Percentiles rank a stretch among this genome's conserved stretches.
Evolutionary conservation across 305 asterid species (phyloP).

Genomic region (Plantago lanceolata): DNA sequence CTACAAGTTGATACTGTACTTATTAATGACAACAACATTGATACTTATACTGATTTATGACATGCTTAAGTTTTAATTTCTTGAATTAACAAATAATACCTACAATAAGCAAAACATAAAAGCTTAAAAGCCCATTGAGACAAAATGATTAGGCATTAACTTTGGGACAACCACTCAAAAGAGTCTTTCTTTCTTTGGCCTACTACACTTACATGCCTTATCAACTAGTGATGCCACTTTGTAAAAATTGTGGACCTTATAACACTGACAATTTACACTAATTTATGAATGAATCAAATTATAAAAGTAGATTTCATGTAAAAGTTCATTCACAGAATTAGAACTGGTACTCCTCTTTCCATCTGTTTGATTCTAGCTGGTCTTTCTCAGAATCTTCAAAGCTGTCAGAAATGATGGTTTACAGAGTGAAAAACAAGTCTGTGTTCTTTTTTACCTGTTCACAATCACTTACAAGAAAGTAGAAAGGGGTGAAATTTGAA

Average conservation of each 20-base stretch:
- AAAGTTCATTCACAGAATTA: slow-evolving; percentile 11
- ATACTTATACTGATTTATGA: too few relatives aligned
- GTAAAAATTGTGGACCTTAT: slow-evolving; percentile 23
- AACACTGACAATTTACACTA: background rate
- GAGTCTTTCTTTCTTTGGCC: slow-evolving; percentile 33
- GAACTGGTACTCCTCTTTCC: background rate
- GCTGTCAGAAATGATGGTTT: slow-evolving; percentile 29
- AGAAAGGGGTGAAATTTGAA: background rate
- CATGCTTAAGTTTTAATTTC: too few relatives aligned
- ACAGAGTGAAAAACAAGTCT: slow-evolving; percentile 13
- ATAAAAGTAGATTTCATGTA: background rate
- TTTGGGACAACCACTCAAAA: slow-evolving; percentile 35
- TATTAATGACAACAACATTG: too few relatives aligned
- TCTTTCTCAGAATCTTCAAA: slow-evolving; percentile 20
- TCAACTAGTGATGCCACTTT: slow-evolving; percentile 24
- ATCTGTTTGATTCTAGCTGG: slow-evolving; percentile 16
- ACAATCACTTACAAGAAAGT: background rate
- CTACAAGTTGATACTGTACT: too few relatives aligned
- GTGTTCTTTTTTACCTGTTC: background rate
- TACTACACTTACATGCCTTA: slow-evolving; percentile 24
- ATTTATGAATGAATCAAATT: slow-evolving; percentile 4
- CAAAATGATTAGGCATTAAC: slow-evolving; percentile 26
- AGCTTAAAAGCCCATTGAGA: slow-evolving; percentile 25
- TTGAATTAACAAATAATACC: too few relatives aligned
- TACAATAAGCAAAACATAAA: too few relatives aligned